Base-by-base conservation (phyloP, 23 red algal genomes). In the Gracilaria gracilis region DNA sequence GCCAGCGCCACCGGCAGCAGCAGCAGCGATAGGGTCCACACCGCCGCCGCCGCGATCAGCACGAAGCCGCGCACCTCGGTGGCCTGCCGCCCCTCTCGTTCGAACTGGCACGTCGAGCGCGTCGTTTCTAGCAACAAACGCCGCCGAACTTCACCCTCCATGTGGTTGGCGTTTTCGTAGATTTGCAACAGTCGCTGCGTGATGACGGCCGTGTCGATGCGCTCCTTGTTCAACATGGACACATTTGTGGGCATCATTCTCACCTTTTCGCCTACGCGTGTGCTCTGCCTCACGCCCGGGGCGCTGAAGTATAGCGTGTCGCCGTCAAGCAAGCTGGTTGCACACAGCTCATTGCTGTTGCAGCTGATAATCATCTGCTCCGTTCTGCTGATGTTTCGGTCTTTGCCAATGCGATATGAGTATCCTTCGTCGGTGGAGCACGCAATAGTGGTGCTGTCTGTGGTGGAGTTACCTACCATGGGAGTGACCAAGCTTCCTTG, bases 211-310 rank as follows among this genome's bases (percentile, higher is more conserved):
- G 39, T 12, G 39, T 73, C 67, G 17, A 40, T 73, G 17, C 25
- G 15, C 28, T 20, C 39, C 34, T 40, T 73, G 67, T 73, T 2
- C 39, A 73, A 23, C 34, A 19, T 46, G 2, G 67, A 40, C 25
- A 73, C 67, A 23, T 73, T 73, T 40, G 42, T 73, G 34, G 67
- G 67, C 34, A 73, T 14, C 67, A 73, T 46, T 4, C 5, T 11
- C 25, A 73, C 32, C 8, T 33, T 33, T 7, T 73, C 67, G 15
- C 28, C 28, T 12, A 20, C 28, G 28, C 9, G 27, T 21, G 6
- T 73, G 19, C 28, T 38, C 23, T 46, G 9, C 20, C 20, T 69
- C 9, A 69, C 8, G 9, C 34, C 35, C 42, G 42, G 42, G 2
- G 17, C 20, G 35, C 35, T 73, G 23, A 73, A 24, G 67, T 73